Evolutionary conservation across 2,329 filamentous ascomycete species (phyloP).

Genomic region (Byssochlamys sp.): DNA sequence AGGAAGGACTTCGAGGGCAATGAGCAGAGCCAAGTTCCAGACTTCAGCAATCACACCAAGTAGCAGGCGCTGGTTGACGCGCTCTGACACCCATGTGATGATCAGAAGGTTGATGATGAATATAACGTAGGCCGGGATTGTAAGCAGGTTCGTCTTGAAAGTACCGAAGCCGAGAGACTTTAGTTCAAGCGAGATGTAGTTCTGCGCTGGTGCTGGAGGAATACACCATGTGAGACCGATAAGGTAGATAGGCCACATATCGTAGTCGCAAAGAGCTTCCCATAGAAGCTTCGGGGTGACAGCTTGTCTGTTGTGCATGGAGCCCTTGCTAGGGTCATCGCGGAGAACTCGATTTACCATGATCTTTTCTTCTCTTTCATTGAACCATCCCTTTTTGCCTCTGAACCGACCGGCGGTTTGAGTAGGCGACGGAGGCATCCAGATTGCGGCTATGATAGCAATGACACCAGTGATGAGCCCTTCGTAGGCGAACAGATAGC

Average conservation of each 20-base stretch:
- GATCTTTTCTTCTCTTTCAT: slow-evolving; percentile 58
- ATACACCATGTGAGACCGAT: slow-evolving; percentile 39
- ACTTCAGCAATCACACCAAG: slow-evolving; percentile 45
- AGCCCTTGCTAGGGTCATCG: slow-evolving; percentile 49
- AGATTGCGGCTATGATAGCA: slow-evolving; percentile 48
- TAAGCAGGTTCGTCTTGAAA: slow-evolving; percentile 54
- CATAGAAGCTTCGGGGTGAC: slow-evolving; percentile 41
- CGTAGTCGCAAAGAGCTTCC: slow-evolving; percentile 44
- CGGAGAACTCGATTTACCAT: slow-evolving; percentile 56
- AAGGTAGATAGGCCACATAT: slow-evolving; percentile 50
- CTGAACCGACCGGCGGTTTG: slow-evolving; percentile 54
- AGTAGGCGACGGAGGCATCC: slow-evolving; percentile 56
- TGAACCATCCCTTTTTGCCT: slow-evolving; percentile 57
- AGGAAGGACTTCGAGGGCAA: slow-evolving; percentile 43
- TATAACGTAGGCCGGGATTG: slow-evolving; percentile 49
- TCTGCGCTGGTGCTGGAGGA: slow-evolving; percentile 25
- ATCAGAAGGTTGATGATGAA: slow-evolving; percentile 50
- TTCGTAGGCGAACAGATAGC: slow-evolving; percentile 35
- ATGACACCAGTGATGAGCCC: slow-evolving; percentile 45
- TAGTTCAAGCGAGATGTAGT: slow-evolving; percentile 33
- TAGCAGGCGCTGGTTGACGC: slow-evolving; percentile 46
- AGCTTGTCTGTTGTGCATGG: slow-evolving; percentile 52
- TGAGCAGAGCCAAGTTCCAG: slow-evolving; percentile 45
- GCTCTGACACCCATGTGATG: slow-evolving; percentile 46
- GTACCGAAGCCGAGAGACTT: slow-evolving; percentile 49